Base-by-base conservation (phyloP, 306 rosid species). In the Elaeagnus macrophylla region DNA sequence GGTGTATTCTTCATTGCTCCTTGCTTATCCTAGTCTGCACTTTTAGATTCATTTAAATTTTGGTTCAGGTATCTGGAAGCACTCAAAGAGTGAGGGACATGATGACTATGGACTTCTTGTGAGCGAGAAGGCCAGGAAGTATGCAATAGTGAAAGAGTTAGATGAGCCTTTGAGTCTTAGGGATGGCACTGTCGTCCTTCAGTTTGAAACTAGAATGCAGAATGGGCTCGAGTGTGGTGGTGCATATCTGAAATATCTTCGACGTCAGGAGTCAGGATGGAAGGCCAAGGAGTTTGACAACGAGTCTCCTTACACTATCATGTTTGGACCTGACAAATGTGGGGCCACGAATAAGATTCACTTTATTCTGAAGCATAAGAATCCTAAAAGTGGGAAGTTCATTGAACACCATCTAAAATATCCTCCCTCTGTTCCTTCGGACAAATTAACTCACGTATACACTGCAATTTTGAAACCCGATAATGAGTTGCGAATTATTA, bases 201-300 rank as follows among this genome's bases (percentile, higher is more conserved):
- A 91, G 75, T 91, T 77, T 25, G 99, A 91, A 78, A 74, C 76
- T 32, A 91, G 96, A 50, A 82, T 91, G 15, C 99, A 91, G 47
- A 75, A 87, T 53, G 99, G 96, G 61, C 95, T 91, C 19, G 99
- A 91, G 73, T 91, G 99, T 73, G 99, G 99, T 60, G 99, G 99
- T 54, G 99, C 99, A 7, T 91, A 91, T 78, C 71, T 91, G 63
- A 91, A 91, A 61, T 91, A 78, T 67, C 93, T 91, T 53, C 85
- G 84, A 53, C 85, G 96, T 10, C 99, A 91, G 73, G 87, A 67
- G 51, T 85, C 79, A 12, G 99, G 95, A 15, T 91, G 96, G 99
- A 80, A 72, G 25, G 48, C 96, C 7, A 82, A 91, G 72, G 84
- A 73, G 62, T 87, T 91, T 54, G 77, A 82, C 65, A 87, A 79